Evolutionary conservation across 2,329 filamentous ascomycete species (phyloP), one percentile per base, ranked within the genome.

Genomic region (Didymella lethalis): DNA sequence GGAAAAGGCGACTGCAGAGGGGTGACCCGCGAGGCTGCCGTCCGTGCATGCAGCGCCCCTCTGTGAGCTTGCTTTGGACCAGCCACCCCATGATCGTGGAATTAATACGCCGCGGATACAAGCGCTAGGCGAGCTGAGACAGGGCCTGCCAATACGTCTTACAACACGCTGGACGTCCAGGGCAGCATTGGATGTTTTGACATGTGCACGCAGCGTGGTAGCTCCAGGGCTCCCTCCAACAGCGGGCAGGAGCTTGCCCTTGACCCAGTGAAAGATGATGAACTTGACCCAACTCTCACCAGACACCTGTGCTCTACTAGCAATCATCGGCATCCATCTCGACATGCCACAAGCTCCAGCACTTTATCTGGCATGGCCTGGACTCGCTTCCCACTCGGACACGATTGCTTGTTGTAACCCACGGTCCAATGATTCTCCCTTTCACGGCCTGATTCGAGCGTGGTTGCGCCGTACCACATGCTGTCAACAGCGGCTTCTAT

Each of bases 371-470:
- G 50, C 49, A 54, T 48, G 50, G 43, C 31, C 55, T 46, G 48
- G 50, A 47, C 56, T 54, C 31, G 40, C 38, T 23, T 40, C 55
- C 18, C 45, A 45, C 40, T 59, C 62, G 52, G 58, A 47, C 56
- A 49, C 54, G 51, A 43, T 54, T 63, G 71, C 69, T 69, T 65
- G 64, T 74, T 70, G 71, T 68, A 65, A n/a, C 64, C 54, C 65
- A 55, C 48, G 64, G 62, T 60, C 73, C 70, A 73, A 71, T 67
- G 67, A 55, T 65, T 67, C 31, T 52, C 54, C 29, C 49, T 28
- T 32, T 32, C 62, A 49, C 61, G 49, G 56, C 54, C 62, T 57
- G 58, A 59, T 57, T 59, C 31, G 55, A 61, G 53, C 54, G 55
- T 58, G 57, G 59, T 59, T 56, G 61, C 60, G 63, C 64, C 64